phyloP scores from a whole-genome alignment of 306 rosid species.

The Acmispon strigosus region DNA sequence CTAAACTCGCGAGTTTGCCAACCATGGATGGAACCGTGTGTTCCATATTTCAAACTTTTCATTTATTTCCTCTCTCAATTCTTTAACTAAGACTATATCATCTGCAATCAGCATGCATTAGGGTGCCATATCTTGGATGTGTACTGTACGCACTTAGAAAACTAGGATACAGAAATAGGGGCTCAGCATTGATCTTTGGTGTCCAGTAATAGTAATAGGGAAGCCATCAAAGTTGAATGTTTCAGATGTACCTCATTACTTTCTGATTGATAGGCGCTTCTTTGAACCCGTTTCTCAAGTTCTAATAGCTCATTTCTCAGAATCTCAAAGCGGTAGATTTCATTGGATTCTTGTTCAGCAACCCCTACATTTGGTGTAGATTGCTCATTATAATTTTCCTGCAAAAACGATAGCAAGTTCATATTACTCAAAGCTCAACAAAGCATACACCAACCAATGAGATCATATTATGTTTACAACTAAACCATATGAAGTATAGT shows the following conservation, averaged over 20 bases:
- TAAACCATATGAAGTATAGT: slow-evolving; percentile 2
- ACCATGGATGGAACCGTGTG: no score
- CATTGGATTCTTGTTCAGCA: slow-evolving; percentile 52
- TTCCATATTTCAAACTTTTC: no score
- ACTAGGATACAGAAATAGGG: no score
- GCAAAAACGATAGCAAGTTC: slow-evolving; percentile 28
- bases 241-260: slow-evolving; percentile 50
- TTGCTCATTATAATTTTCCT: slow-evolving; percentile 57
- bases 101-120: no score
- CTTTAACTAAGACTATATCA: no score
- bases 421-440: slow-evolving; percentile 15
- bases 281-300: slow-evolving; percentile 82
- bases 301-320: slow-evolving; percentile 75
- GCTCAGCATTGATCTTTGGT: not conserved
- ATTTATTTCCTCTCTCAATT: no score
- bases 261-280: slow-evolving; percentile 69
- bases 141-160: no score
- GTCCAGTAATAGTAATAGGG: not conserved
- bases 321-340: slow-evolving; percentile 78
- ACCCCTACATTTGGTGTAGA: slow-evolving; percentile 39
- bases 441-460: slow-evolving; percentile 15
- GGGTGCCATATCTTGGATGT: no score
- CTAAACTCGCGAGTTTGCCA: no score
- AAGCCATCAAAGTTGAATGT: not conserved
- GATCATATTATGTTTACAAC: not conserved